Evolutionary conservation across 805 yeast genomes (phyloP).

Genomic region (Spencermartinsiella europaea): DNA sequence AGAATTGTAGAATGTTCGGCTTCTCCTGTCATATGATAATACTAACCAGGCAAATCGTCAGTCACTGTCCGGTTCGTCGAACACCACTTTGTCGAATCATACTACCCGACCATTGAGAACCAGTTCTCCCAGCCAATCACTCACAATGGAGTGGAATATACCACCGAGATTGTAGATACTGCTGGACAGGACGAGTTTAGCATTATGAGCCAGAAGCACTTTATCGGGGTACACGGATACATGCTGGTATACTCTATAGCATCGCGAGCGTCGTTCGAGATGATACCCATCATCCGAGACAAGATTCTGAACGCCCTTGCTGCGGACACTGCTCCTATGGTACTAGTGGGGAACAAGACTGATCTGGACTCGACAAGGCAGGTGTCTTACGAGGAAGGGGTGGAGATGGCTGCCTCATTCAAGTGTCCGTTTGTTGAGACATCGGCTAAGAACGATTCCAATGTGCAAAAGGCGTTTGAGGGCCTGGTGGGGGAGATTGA

Average conservation of each 20-base stretch:
- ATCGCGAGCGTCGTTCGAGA: constrained; percentile 60
- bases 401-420: constrained; percentile 49
- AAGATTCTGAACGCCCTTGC: constrained; percentile 64
- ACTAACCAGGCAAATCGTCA: constrained; percentile 53
- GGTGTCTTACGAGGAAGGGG: constrained; percentile 49
- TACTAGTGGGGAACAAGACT: constrained; percentile 59
- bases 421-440: constrained; percentile 65
- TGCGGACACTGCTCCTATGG: constrained; percentile 57
- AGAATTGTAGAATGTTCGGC: background rate
- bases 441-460: constrained; percentile 61
- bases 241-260: constrained; percentile 66
- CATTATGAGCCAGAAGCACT: constrained; percentile 60
- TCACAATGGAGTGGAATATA: constrained; percentile 57
- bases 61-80: constrained; percentile 69
- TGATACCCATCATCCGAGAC: constrained; percentile 61
- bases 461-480: constrained; percentile 38
- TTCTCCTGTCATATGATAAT: too few species aligned
- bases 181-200: constrained; percentile 83
- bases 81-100: constrained; percentile 67
- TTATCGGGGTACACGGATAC: constrained; percentile 70
- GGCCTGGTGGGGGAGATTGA: constrained; percentile 23
- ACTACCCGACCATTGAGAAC: constrained; percentile 77
- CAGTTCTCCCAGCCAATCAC: constrained; percentile 58
- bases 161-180: constrained; percentile 70
- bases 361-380: constrained; percentile 53